Conservation (phyloP, 805 yeast genomes). For the Pichia manshurica region DNA sequence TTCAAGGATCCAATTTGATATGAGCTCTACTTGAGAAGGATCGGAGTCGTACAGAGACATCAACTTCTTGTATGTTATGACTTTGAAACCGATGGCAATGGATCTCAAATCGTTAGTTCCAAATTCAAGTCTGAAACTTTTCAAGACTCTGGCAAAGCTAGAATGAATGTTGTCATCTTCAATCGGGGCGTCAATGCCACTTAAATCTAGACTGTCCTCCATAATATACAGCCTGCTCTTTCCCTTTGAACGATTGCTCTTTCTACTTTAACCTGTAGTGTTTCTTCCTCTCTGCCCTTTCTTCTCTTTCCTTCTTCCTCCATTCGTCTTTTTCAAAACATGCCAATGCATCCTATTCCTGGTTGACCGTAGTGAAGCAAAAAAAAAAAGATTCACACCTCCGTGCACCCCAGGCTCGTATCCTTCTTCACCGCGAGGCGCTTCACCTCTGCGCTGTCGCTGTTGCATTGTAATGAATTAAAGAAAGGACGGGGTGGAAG, state of each 20-base stretch:
- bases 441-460: no score
- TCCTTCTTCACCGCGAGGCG: neutral
- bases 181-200: conserved; percentile 16
- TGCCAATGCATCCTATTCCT: no score
- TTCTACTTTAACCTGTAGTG: no score
- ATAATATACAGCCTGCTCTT: neutral
- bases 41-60: conserved; percentile 16
- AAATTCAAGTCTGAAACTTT: conserved; percentile 26
- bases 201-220: neutral
- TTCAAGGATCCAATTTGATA: conserved; percentile 41
- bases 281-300: no score
- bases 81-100: conserved; percentile 19
- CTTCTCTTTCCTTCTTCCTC: no score
- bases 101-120: conserved; percentile 20
- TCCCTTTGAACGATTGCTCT: no score
- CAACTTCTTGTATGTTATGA: conserved; percentile 19
- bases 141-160: conserved; percentile 37
- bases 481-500: no score
- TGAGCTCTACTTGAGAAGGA: conserved; percentile 4
- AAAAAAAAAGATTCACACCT: no score
- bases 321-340: no score
- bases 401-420: conserved; percentile 3
- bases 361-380: no score
- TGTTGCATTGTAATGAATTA: no score
- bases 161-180: conserved; percentile 22